These are phyloP conservation scores for Talaromyces sp. DNA, from an alignment of 2,329 filamentous ascomycete species.

Conservation along the genomic window DNA sequence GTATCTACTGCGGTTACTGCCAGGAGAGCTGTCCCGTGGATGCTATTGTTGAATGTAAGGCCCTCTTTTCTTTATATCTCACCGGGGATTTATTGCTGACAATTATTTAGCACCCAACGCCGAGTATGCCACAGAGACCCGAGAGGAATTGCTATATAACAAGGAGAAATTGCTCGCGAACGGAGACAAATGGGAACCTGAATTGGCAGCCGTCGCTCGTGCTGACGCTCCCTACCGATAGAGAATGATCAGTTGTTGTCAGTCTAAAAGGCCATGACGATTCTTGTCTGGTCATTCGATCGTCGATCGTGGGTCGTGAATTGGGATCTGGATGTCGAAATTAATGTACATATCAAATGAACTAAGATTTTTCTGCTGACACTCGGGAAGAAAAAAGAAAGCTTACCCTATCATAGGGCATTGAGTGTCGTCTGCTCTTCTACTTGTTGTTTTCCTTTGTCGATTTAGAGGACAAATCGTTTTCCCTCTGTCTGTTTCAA, in stretches of 20 bases:
- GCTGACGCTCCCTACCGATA: conserved; percentile 92
- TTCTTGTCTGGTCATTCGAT: neutral
- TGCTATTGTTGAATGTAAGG: conserved; percentile 73
- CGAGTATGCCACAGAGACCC: conserved; percentile 71
- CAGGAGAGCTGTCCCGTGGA: conserved; percentile 98
- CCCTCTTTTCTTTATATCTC: conserved; percentile 7
- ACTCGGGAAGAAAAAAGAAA: neutral
- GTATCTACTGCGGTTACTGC: conserved; percentile 99
- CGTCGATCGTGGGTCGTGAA: neutral
- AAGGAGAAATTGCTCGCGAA: conserved; percentile 91
- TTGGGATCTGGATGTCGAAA: neutral
- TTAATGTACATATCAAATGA: conserved; percentile 10
- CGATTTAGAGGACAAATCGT: conserved; percentile 9
- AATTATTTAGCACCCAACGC: conserved; percentile 59
- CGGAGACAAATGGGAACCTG: conserved; percentile 96
- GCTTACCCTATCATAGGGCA: neutral
- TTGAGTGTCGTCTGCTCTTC: conserved; percentile 1
- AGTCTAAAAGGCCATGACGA: neutral
- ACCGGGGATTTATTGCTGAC: conserved; percentile 21
- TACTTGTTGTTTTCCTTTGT: conserved; percentile 11
- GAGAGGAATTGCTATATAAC: conserved; percentile 96
- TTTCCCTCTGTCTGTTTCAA: conserved; percentile 10
- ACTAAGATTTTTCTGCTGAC: neutral
- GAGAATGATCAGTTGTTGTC: conserved; percentile 6
- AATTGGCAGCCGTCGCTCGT: conserved; percentile 85